Evolutionary conservation across 768 basidiomycete species (phyloP).

Genomic region (Daedaleopsis sinensis): DNA sequence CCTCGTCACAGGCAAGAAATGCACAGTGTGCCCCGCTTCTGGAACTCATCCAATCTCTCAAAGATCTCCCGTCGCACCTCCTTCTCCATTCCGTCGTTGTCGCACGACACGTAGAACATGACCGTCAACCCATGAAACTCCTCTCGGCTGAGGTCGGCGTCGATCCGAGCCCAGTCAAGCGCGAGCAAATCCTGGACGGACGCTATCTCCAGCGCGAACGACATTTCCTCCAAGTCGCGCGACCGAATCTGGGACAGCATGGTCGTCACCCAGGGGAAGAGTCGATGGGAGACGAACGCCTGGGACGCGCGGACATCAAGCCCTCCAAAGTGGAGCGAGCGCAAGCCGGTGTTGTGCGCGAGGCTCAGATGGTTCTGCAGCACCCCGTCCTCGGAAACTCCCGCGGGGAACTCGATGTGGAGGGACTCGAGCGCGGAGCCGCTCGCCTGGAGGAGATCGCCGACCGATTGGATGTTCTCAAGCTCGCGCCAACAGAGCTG

Average conservation of each 20-base stretch:
- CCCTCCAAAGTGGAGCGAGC: constrained; percentile 29
- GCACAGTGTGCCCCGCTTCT: constrained; percentile 24
- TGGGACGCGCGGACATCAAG: constrained; percentile 28
- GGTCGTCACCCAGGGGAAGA: constrained; percentile 30
- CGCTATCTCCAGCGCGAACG: constrained; percentile 30
- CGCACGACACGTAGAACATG: constrained; percentile 29
- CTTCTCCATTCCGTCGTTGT: constrained; percentile 13
- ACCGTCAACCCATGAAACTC: constrained; percentile 28
- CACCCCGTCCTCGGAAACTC: constrained; percentile 25
- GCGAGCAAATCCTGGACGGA: constrained; percentile 22
- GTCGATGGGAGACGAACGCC: constrained; percentile 25
- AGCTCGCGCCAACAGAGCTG: constrained; percentile 35
- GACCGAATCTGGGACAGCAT: constrained; percentile 27
- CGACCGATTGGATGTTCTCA: constrained; percentile 27
- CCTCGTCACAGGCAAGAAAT: constrained; percentile 25
- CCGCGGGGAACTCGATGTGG: constrained; percentile 31
- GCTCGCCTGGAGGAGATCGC: constrained; percentile 30
- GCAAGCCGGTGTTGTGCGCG: constrained; percentile 31
- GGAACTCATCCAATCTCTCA: constrained; percentile 23
- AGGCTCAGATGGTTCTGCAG: constrained; percentile 30
- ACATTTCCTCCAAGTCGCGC: constrained; percentile 23
- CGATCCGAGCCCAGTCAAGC: constrained; percentile 33
- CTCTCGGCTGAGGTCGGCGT: constrained; percentile 23
- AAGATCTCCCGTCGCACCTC: constrained; percentile 22
- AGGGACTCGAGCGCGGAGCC: constrained; percentile 30